Conservation (phyloP, 2,329 filamentous ascomycete species). For the Coniella lustricola region DNA sequence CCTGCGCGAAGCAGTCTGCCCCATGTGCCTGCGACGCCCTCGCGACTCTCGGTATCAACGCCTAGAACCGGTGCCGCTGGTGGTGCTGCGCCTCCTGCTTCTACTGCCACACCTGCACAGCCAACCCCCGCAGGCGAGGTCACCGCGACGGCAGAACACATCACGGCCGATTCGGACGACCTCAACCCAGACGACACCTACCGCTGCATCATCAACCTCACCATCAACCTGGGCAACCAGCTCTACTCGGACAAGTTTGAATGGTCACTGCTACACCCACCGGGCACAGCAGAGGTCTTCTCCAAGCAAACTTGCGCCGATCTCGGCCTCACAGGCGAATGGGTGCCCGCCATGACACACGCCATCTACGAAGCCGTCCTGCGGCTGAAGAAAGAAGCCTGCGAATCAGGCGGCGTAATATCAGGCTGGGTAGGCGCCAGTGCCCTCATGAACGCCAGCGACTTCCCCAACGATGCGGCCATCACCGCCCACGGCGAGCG, state of each 20-base stretch:
- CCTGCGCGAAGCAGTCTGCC: constrained; percentile 44
- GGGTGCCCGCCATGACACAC: constrained; percentile 89
- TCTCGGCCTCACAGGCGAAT: constrained; percentile 81
- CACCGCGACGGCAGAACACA: constrained; percentile 61
- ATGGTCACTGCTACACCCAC: constrained; percentile 89
- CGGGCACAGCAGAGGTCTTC: constrained; percentile 86
- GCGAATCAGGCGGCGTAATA: constrained; percentile 84
- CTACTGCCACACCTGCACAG: constrained; percentile 1
- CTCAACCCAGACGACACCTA: constrained; percentile 92
- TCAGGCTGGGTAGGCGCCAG: constrained; percentile 47
- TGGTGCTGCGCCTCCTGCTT: neutral
- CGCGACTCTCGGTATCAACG: constrained; percentile 14
- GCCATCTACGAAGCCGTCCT: constrained; percentile 95
- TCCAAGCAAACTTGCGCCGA: constrained; percentile 90
- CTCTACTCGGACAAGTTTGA: constrained; percentile 97
- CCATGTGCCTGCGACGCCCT: constrained; percentile 40
- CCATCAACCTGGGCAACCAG: constrained; percentile 83
- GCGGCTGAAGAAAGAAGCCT: constrained; percentile 90
- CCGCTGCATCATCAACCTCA: constrained; percentile 83
- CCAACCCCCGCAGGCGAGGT: constrained; percentile 35
- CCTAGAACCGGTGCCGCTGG: neutral
- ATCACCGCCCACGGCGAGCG: constrained; percentile 24
- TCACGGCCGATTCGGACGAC: constrained; percentile 60
- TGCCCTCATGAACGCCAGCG: constrained; percentile 43
- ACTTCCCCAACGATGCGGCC: constrained; percentile 84